Evolutionary conservation across 1,284 basidiomycete genomes (phyloP).

Genomic region (Ganoderma resinaceum): DNA sequence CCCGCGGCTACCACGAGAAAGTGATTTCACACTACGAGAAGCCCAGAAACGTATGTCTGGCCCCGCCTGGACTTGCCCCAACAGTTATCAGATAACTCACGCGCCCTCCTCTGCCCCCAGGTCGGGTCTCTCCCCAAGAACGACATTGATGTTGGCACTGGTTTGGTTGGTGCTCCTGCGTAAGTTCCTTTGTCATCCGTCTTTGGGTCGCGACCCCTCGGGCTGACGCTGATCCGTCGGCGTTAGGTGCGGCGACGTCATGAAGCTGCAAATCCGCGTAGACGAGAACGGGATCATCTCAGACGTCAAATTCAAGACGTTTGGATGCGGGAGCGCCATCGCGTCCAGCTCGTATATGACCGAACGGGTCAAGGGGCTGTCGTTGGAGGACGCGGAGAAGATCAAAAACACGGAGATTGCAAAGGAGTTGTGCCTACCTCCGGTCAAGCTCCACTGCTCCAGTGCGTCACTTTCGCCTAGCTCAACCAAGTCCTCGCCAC

Average conservation of each 20-base stretch:
- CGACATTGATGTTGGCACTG: slow-evolving; percentile 93
- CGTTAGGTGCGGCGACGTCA: slow-evolving; percentile 87
- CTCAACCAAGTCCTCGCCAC: slow-evolving; percentile 10
- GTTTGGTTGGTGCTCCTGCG: slow-evolving; percentile 97
- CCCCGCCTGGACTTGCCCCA: slow-evolving; percentile 33
- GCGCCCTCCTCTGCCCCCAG: slow-evolving; percentile 50
- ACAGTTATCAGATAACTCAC: slow-evolving; percentile 65
- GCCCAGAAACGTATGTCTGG: slow-evolving; percentile 85
- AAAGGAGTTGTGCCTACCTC: slow-evolving; percentile 93
- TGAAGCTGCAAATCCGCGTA: slow-evolving; percentile 99
- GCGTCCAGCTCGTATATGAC: slow-evolving; percentile 98
- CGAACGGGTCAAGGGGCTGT: slow-evolving; percentile 95
- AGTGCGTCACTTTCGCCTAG: slow-evolving; percentile 57
- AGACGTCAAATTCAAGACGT: slow-evolving; percentile 99
- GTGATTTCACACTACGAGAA: slow-evolving; percentile 96
- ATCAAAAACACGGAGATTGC: slow-evolving; percentile 99
- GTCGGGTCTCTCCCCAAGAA: slow-evolving; percentile 95
- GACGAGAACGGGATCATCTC: slow-evolving; percentile 94
- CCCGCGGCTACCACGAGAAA: slow-evolving; percentile 88
- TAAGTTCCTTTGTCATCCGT: slow-evolving; percentile 55
- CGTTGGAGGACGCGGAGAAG: slow-evolving; percentile 91
- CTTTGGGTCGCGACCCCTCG: slow-evolving; percentile 8
- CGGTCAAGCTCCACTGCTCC: slow-evolving; percentile 94
- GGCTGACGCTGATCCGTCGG: slow-evolving; percentile 28
- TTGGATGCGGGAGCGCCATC: slow-evolving; percentile 97